These are phyloP conservation scores for Xylariaceae sp. DNA, from an alignment of 2,329 filamentous ascomycete genomes.

Conservation along the genomic window DNA sequence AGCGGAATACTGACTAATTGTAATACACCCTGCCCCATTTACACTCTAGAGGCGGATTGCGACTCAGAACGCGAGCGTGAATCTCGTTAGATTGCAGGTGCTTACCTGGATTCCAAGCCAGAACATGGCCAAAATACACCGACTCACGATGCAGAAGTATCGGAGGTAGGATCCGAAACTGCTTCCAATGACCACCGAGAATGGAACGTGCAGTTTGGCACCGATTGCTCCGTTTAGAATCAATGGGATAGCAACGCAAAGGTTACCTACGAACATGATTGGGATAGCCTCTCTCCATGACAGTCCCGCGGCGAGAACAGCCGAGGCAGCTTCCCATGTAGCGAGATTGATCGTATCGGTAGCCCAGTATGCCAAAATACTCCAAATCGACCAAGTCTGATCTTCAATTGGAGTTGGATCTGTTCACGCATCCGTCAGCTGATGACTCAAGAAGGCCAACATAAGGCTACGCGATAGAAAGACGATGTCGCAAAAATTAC, in stretches of 20 bases:
- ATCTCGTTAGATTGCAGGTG: no score
- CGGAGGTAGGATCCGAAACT: slow-evolving; percentile 44
- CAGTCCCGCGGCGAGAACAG: slow-evolving; percentile 30
- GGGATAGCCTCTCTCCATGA: slow-evolving; percentile 31
- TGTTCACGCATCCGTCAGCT: slow-evolving; percentile 10
- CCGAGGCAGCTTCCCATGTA: slow-evolving; percentile 31
- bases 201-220: slow-evolving; percentile 42
- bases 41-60: slow-evolving; percentile 3
- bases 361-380: slow-evolving; percentile 32
- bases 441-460: no score
- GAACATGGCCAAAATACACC: slow-evolving; percentile 42
- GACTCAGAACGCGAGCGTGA: neutral
- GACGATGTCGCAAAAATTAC: no score
- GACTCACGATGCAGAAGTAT: slow-evolving; percentile 34
- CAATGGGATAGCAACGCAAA: slow-evolving; percentile 53
- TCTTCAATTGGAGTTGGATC: slow-evolving; percentile 33
- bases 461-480: no score
- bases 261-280: slow-evolving; percentile 52
- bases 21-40: slow-evolving; percentile 4
- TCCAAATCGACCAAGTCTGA: slow-evolving; percentile 34
- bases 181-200: slow-evolving; percentile 39
- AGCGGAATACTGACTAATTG: no score
- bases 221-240: slow-evolving; percentile 45
- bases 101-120: slow-evolving; percentile 55
- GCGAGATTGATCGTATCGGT: slow-evolving; percentile 31